A percentile compares a stretch with the other conserved stretches of the same genome.
These are phyloP conservation scores for Meredithiella fracta DNA, from an alignment of 2,329 filamentous ascomycete genomes.

Conservation along the genomic window DNA sequence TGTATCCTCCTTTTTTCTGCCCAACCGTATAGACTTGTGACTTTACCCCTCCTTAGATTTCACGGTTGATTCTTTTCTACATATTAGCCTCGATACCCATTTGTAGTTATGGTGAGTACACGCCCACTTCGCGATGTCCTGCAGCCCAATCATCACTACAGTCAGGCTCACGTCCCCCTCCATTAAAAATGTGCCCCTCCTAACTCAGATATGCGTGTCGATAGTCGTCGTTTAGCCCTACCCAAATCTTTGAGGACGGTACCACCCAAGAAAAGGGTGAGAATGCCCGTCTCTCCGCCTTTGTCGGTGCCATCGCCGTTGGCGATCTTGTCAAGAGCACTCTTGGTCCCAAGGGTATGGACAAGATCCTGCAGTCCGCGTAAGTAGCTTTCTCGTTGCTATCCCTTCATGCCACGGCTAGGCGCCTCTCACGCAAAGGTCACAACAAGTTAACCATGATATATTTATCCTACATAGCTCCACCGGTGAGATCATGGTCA, in stretches of 20 bases:
- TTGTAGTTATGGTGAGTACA: conserved; percentile 12
- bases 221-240: conserved; percentile 55
- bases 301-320: conserved; percentile 94
- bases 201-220: conserved; percentile 3
- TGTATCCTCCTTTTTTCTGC: conserved; percentile 7
- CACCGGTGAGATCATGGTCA: conserved; percentile 94
- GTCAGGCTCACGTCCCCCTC: neutral
- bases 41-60: neutral
- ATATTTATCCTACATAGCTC: conserved; percentile 38
- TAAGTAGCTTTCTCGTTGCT: conserved; percentile 31
- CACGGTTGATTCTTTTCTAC: neutral
- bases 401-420: neutral
- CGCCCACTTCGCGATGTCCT: neutral
- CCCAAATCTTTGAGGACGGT: conserved; percentile 95
- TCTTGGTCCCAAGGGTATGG: conserved; percentile 94
- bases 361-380: conserved; percentile 94
- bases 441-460: conserved; percentile 8
- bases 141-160: neutral
- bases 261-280: conserved; percentile 97
- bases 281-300: conserved; percentile 96
- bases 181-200: conserved; percentile 10
- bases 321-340: conserved; percentile 97
- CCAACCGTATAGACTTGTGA: conserved; percentile 6
- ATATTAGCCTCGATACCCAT: conserved; percentile 7
- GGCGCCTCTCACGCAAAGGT: neutral